Evolutionary conservation across 129 eudicot species (phyloP), one percentile per base, ranked within the genome.

Genomic region (Lonicera japonica): DNA sequence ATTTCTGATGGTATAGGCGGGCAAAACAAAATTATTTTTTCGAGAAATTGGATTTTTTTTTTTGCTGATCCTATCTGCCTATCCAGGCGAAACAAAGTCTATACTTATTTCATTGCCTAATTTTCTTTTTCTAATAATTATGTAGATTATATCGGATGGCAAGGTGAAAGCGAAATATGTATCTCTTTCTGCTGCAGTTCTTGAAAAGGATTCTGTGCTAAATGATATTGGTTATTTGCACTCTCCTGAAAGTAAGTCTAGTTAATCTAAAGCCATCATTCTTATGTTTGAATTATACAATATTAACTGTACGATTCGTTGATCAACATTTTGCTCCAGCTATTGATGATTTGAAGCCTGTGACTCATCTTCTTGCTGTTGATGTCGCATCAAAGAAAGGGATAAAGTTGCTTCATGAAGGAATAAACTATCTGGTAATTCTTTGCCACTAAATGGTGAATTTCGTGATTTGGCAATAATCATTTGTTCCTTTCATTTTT

Each of bases 281-380:
- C 41, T 16, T 4, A 58, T 64, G 17, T 55, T 50, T 47, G 11
- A 25, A 54, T 29, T 15, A 40, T 21, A 60, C 24, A 47, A 8
- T 18, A 45, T 68, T 56, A n/a, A 24, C 11, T 17, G 18, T 75
- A 38, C 65, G 11, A 70, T 62, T 70, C 12, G n/a, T 39, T 46
- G 14, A 20, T 47, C 64, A 29, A 16, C 23, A 18, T 64, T 29
- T 14, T 70, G 16, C 78, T 72, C 67, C 83, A 92, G 98, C 96
- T 54, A 34, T 67, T 58, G 98, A 92, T 80, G 91, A 92, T 36
- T 58, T 92, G 80, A 92, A 92, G 76, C 95, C 96, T 0, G 95
- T 92, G 54, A 92, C 96, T 70, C 98, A 92, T 85, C 83, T 84
- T 80, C 82, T 92, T 71, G 84, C 77, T 67, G 87, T 92, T 69